Base-by-base conservation (phyloP, 805 yeast species). In the Tetrapisispora arboricola region DNA sequence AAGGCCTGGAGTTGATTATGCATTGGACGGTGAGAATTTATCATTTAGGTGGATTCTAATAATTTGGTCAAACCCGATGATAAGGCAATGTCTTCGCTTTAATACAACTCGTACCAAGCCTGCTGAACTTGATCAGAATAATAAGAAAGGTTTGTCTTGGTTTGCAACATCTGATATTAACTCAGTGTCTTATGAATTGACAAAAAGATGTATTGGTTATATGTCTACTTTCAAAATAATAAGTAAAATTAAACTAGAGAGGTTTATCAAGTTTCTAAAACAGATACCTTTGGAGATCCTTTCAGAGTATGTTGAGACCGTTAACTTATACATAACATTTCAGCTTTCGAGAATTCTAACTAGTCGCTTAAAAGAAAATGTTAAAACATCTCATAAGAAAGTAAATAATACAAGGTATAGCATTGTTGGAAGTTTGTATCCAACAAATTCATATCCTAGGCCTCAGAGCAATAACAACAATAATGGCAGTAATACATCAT, bases 241-340 rank as follows among this genome's bases (percentile, higher is more conserved):
- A 4, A 34, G 28, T 16, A 24, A 22, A 34, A 10, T 16, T 11
- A 34, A 16, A 17, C 25, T 34, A 10, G 29, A 34, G 17, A 3
- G 10, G 16, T 34, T 24, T 11, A 13, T 49, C 17, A 32, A 37
- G 10, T 46, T 49, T 34, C 38, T 60, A 17, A 48, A 43, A 27
- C 19, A 39, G 22, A 22, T 55, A 26, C 61, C 78, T 0, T 41
- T 48, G 0, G 59, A 57, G 0, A 68, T 64, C 8, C 80, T 82
- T 47, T 56, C 58, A 22, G 15, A 58, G 2, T 78, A 79, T 49
- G 72, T 86, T 0, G 85, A 85, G 30, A 63, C 82, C 25, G 51
- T 84, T 37, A 88, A 87, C 52, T 66, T 85, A 18, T 86, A 82
- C 60, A 71, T 87, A 28, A 81, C 94, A 0, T 85, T 83, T 53